Evolutionary conservation across 768 basidiomycete genomes (phyloP).

Genomic region (Boletellus sp.): DNA sequence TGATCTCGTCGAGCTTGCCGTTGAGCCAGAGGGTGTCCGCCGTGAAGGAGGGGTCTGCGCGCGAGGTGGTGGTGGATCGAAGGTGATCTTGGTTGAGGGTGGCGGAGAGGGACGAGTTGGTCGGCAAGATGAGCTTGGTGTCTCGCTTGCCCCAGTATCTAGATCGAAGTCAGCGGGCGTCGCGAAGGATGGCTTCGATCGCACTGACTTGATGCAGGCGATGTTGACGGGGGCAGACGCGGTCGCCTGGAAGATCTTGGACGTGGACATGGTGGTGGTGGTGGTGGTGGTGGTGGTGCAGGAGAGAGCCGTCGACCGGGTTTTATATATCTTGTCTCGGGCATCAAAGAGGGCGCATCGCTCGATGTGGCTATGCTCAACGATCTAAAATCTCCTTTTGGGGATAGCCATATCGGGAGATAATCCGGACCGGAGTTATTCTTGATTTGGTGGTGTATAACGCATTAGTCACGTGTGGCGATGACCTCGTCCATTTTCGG

Average conservation of each 20-base stretch:
- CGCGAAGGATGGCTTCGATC: neutral
- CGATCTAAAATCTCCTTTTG: constrained; percentile 14
- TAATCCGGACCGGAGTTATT: constrained; percentile 10
- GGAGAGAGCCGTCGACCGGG: neutral
- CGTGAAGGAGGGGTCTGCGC: constrained; percentile 70
- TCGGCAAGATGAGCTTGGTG: constrained; percentile 91
- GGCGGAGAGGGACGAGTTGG: constrained; percentile 97
- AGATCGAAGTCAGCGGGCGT: constrained; percentile 10
- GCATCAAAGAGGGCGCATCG: constrained; percentile 2
- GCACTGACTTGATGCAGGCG: constrained; percentile 88
- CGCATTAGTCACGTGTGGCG: constrained; percentile 18
- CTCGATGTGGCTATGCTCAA: constrained; percentile 20
- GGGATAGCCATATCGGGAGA: neutral
- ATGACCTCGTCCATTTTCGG: constrained; percentile 21
- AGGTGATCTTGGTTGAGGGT: constrained; percentile 97
- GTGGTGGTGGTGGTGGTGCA: constrained; percentile 29
- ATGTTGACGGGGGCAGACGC: constrained; percentile 95
- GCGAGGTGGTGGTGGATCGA: constrained; percentile 88
- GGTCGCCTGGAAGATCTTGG: constrained; percentile 72
- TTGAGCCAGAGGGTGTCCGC: constrained; percentile 92
- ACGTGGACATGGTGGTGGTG: constrained; percentile 49
- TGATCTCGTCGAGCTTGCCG: constrained; percentile 88
- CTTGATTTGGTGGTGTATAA: constrained; percentile 9
- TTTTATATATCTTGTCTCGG: constrained; percentile 12
- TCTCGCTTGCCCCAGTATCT: constrained; percentile 99